These are phyloP conservation scores for Pseudonitzschia multiseries DNA, from an alignment of 108 stramenopile genomes.

Conservation along the genomic window DNA sequence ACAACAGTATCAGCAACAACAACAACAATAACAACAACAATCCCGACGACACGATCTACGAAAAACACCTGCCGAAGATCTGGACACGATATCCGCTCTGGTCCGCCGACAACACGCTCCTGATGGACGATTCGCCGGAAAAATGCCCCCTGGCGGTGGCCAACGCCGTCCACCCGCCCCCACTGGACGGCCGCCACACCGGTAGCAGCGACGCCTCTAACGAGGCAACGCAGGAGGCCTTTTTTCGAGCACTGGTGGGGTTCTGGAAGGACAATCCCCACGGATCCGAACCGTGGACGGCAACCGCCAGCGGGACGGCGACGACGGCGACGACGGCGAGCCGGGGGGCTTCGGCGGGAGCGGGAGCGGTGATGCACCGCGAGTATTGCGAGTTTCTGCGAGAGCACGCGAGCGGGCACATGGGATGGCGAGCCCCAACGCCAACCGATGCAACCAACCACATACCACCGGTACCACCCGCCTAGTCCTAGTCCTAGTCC, in stretches of 20 bases:
- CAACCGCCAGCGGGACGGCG: neutral
- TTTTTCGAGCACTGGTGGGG: slow-evolving; percentile 26
- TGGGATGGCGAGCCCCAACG: slow-evolving; percentile 5
- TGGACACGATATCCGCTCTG: slow-evolving; percentile 74
- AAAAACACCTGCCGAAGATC: slow-evolving; percentile 70
- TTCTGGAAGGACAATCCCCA: slow-evolving; percentile 22
- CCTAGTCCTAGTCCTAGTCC: too few species aligned
- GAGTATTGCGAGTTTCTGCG: slow-evolving; percentile 2
- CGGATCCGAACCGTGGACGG: neutral
- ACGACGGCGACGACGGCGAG: neutral
- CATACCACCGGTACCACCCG: too few species aligned
- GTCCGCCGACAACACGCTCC: slow-evolving; percentile 69
- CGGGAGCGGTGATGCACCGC: slow-evolving; percentile 15
- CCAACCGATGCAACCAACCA: too few species aligned
- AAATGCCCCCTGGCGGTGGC: slow-evolving; percentile 49
- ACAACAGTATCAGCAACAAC: neutral
- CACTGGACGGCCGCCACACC: slow-evolving; percentile 45
- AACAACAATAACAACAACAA: neutral
- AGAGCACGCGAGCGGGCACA: slow-evolving; percentile 2
- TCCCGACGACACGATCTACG: slow-evolving; percentile 35
- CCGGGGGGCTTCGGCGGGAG: neutral
- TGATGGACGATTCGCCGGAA: slow-evolving; percentile 82
- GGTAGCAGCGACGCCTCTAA: slow-evolving; percentile 16
- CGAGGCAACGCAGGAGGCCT: slow-evolving; percentile 17
- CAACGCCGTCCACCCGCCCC: slow-evolving; percentile 76